Percentiles rank a stretch among this genome's conserved stretches.
Evolutionary conservation across 164 flowering plant genomes (phyloP).

Genomic region (Tetrastigma voinierianum): DNA sequence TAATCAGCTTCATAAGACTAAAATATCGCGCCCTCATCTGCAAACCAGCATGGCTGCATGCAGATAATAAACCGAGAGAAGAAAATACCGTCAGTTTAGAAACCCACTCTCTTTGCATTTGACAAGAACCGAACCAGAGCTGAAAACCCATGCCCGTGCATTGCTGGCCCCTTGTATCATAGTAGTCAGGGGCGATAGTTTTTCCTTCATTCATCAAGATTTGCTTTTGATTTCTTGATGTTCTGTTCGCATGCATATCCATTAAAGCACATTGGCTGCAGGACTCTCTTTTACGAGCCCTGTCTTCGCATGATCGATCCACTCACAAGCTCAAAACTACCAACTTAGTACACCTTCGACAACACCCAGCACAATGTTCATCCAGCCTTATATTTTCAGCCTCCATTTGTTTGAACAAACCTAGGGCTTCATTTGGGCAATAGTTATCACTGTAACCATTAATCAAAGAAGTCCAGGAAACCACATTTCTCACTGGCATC

Average conservation of each 20-base stretch:
- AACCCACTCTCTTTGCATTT: slow-evolving; percentile 46
- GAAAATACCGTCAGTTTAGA: slow-evolving; percentile 29
- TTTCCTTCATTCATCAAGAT: slow-evolving; percentile 27
- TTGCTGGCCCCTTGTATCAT: slow-evolving; percentile 38
- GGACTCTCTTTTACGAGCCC: slow-evolving; percentile 5
- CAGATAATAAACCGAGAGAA: slow-evolving; percentile 32
- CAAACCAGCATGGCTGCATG: slow-evolving; percentile 44
- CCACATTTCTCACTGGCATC: slow-evolving; percentile 33
- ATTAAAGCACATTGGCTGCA: slow-evolving; percentile 34
- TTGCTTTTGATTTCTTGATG: slow-evolving; percentile 30
- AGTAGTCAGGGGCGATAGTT: slow-evolving; percentile 36
- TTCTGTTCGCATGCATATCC: slow-evolving; percentile 48
- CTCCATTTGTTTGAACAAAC: slow-evolving; percentile 31
- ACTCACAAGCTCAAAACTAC: slow-evolving; percentile 26
- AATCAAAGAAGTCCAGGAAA: slow-evolving; percentile 43
- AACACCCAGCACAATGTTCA: slow-evolving; percentile 32
- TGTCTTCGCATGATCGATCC: slow-evolving; percentile 20
- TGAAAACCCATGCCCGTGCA: slow-evolving; percentile 33
- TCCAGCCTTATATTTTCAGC: slow-evolving; percentile 27
- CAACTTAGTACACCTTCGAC: slow-evolving; percentile 33
- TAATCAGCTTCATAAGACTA: slow-evolving; percentile 31
- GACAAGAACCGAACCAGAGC: slow-evolving; percentile 34
- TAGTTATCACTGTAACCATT: slow-evolving; percentile 25
- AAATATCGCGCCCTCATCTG: slow-evolving; percentile 39
- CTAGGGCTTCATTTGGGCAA: slow-evolving; percentile 22